Base-by-base conservation (phyloP, 495 filamentous ascomycete species). In the Penicillium ucsense region DNA sequence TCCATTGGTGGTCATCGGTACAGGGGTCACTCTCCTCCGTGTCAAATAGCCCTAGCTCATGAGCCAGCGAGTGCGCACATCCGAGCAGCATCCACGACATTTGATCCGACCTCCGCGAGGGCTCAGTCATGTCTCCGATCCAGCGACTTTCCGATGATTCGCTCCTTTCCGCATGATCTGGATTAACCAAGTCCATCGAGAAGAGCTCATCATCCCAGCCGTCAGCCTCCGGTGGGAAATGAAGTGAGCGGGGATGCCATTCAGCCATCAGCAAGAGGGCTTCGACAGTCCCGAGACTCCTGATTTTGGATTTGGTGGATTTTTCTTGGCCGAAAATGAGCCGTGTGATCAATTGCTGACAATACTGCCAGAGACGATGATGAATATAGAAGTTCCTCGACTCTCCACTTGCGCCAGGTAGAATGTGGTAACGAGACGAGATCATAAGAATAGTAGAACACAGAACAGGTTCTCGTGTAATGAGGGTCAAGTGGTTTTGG, bases 41-140 rank as follows among this genome's bases (percentile, higher is more conserved):
- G 41, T 78, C 73, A 42, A 75, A 78, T 6, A 78, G 63, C 1
- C 72, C 72, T 12, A 78, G 53, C 45, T 76, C 74, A 43, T 78
- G 71, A 0, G 71, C 66, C 11, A 78, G 64, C n/a, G 73, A 74
- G 8, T 76, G 51, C 0, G 69, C 74, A 50, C 66, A 74, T 0
- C 74, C 74, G 10, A 78, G 64, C 5, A 74, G 51, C 71, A 77
- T 77, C 75, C 75, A 78, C 0, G 74, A 76, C 75, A 78, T 77
- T n/a, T 73, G 70, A 50, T 78, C 75, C 2, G 74, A 77, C 49
- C 75, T 54, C 41, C 68, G 63, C 7, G 75, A 73, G 4, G 73
- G 73, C 44, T 78, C 75, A 43, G 75, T 71, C 55, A 74, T 71
- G 43, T 74, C 71, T 41, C 72, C 67, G 4, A 74, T 46, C 64